phyloP scores from a whole-genome alignment of 148 eudicot genomes.

The Salicornia ramosissima region DNA sequence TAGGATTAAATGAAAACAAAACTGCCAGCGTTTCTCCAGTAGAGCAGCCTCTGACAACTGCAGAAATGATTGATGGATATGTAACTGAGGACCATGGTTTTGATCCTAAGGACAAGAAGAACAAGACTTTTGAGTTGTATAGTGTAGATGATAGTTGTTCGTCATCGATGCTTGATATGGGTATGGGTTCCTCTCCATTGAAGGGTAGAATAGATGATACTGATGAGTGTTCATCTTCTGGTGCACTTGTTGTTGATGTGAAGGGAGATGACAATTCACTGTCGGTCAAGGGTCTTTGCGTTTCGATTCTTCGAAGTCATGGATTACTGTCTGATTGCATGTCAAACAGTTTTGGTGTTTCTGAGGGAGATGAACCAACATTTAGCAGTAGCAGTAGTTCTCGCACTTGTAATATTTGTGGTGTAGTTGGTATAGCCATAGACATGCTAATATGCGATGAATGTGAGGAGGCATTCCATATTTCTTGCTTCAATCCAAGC shows the following conservation, averaged over 20 bases:
- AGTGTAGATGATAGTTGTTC: constrained; percentile 76
- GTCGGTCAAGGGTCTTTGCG: constrained; percentile 53
- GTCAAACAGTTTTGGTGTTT: constrained; percentile 18
- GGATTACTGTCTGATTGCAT: constrained; percentile 39
- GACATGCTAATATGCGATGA: constrained; percentile 82
- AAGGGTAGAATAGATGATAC: constrained; percentile 63
- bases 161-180: constrained; percentile 63
- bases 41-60: constrained; percentile 25
- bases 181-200: constrained; percentile 41
- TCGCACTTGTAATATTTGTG: constrained; percentile 58
- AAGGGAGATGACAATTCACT: constrained; percentile 36
- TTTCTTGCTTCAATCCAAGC: constrained; percentile 56
- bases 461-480: constrained; percentile 79
- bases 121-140: constrained; percentile 31
- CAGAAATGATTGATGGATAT: constrained; percentile 36
- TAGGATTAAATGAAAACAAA: constrained; percentile 28
- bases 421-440: constrained; percentile 30
- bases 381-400: constrained; percentile 29
- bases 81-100: constrained; percentile 33
- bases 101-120: constrained; percentile 32
- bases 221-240: constrained; percentile 86
- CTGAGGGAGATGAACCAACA: constrained; percentile 29
- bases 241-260: constrained; percentile 39
- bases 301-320: constrained; percentile 56
- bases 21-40: constrained; percentile 28